phyloP scores from a whole-genome alignment of 805 yeast genomes.

The Spathaspora gorwiae region DNA sequence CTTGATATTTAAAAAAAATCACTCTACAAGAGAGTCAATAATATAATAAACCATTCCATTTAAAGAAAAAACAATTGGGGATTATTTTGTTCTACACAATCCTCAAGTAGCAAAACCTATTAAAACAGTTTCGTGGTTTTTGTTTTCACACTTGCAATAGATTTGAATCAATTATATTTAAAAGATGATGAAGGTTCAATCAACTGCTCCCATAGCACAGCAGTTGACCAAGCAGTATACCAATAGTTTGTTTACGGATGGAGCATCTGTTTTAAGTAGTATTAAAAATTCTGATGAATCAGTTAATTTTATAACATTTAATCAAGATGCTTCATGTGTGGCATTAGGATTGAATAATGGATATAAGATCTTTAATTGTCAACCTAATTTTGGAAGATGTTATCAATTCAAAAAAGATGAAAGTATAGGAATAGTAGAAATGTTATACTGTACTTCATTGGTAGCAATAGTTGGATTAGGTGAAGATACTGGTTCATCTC shows the following conservation, averaged over 20 bases:
- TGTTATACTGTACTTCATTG: conserved; percentile 85
- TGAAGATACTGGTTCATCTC: conserved; percentile 64
- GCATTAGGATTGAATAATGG: conserved; percentile 66
- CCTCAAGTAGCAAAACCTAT: no score
- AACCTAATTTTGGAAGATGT: conserved; percentile 32
- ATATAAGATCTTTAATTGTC: conserved; percentile 78
- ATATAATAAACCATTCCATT: no score
- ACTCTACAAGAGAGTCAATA: no score
- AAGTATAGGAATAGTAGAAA: conserved; percentile 71
- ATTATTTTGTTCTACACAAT: no score
- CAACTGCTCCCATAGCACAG: conserved; percentile 2
- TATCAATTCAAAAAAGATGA: conserved; percentile 36
- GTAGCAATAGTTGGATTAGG: conserved; percentile 81
- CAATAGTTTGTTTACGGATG: conserved; percentile 6
- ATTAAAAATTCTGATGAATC: conserved; percentile 13
- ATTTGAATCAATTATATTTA: no score
- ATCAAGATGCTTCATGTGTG: conserved; percentile 83
- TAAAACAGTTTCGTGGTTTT: no score
- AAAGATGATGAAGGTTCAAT: conserved; percentile 7
- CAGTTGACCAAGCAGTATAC: conserved; percentile 3
- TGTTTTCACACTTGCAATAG: no score
- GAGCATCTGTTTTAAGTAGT: conserved; percentile 6
- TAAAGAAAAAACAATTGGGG: no score
- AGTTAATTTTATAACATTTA: conserved; percentile 53
- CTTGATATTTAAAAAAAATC: no score